Evolutionary conservation across 2,329 filamentous ascomycete genomes (phyloP), one percentile per base, ranked within the genome.

Genomic region (Fusarium chlamydosporum): DNA sequence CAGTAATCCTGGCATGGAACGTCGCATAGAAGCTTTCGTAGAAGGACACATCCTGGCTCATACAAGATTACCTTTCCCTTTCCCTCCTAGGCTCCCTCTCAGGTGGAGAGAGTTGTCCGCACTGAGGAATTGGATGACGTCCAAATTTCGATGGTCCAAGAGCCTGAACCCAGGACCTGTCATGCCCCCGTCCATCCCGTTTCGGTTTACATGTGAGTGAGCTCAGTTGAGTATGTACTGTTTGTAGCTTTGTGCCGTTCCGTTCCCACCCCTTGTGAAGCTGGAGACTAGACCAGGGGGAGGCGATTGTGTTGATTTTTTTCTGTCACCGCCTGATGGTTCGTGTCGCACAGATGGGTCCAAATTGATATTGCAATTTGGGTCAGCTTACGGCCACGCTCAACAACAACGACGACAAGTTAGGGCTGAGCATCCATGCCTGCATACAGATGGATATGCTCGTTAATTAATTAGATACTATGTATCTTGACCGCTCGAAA

Each of bases 111-210:
- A 23, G 11, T 29, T 56, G 61, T 41, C 69, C 60, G 40, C 48
- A 56, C 54, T 64, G 43, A 51, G 59, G 9, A 65, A 56, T 70
- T 74, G 63, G 70, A 74, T 74, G 70, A 74, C 72, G 71, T 72
- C 70, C 62, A 74, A 23, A 74, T 74, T 74, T 74, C 72, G 58
- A 56, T 61, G 56, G 45, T 64, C 45, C 60, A 66, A 68, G 67
- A 72, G 43, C 59, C 34, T 45, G 61, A 64, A 58, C 59, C 71
- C 58, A 35, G 60, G 51, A 29, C 41, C 67, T 73, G 64, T 71
- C 61, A 67, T 48, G 60, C 56, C 62, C 59, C 48, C 31, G 18
- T 50, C 46, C 46, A 26, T 37, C 33, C 46, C 46, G 31, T 34
- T 38, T 40, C 56, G 55, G 43, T 37, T 46, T 56, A 41, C 34